Conservation (phyloP, 1,284 basidiomycete species). For the Ustilago cynodontis region DNA sequence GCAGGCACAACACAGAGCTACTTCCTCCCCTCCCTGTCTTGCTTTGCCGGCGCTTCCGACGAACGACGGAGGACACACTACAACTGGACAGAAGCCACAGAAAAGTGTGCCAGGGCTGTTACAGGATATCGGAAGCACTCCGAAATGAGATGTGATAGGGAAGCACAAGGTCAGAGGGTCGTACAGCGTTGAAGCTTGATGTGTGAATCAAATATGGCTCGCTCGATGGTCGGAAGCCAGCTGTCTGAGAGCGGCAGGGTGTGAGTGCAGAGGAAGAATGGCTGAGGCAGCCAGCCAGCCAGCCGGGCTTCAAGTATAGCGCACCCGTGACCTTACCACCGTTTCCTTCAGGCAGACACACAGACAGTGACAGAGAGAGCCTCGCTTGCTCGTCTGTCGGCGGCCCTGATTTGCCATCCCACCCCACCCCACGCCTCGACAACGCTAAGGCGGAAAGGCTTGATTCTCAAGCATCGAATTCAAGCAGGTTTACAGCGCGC, state of each 20-base stretch:
- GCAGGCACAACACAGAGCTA: not conserved
- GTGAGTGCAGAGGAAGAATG: too few species aligned
- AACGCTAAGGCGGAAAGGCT: not conserved
- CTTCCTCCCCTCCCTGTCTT: not conserved
- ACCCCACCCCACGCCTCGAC: not conserved
- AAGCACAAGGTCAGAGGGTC: slow-evolving; percentile 3
- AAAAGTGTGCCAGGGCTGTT: not conserved
- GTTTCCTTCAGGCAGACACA: too few species aligned
- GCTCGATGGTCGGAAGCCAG: slow-evolving; percentile 31
- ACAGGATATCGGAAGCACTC: not conserved
- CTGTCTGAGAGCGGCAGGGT: slow-evolving; percentile 4
- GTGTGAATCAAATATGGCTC: slow-evolving; percentile 16
- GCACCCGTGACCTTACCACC: too few species aligned
- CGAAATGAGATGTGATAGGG: not conserved
- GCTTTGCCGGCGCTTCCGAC: slow-evolving; percentile 2
- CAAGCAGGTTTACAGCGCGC: not conserved
- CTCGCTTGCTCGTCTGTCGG: not conserved
- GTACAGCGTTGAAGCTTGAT: not conserved
- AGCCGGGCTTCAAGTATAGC: too few species aligned
- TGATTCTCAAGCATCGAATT: not conserved
- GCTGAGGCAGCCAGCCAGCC: too few species aligned
- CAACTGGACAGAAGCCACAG: too few species aligned
- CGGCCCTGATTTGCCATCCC: not conserved
- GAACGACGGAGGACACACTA: not conserved
- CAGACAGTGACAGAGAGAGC: not conserved